Evolutionary conservation across 1,284 basidiomycete species (phyloP).

Genomic region (Microstroma glucosiphilum): DNA sequence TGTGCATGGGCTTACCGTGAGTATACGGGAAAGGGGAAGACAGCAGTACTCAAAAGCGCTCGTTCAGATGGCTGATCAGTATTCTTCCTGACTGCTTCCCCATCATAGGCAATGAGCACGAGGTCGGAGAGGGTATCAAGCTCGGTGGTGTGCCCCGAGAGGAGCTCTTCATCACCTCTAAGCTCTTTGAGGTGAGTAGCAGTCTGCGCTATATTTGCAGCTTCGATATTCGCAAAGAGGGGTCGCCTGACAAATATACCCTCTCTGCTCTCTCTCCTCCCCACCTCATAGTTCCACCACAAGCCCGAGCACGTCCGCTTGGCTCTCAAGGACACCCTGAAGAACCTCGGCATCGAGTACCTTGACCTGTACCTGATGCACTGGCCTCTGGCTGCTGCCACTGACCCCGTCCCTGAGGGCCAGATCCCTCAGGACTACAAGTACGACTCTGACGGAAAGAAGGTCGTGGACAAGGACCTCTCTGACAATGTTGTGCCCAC

Average conservation of each 20-base stretch:
- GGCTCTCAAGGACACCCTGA: slow-evolving; percentile 65
- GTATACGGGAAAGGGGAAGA: slow-evolving; percentile 25
- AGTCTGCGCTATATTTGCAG: slow-evolving; percentile 23
- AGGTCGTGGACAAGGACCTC: slow-evolving; percentile 64
- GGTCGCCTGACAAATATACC: background rate
- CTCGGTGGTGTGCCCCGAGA: slow-evolving; percentile 66
- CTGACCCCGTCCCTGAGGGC: slow-evolving; percentile 30
- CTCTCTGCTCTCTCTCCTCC: background rate
- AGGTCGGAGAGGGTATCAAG: slow-evolving; percentile 73
- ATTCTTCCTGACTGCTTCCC: slow-evolving; percentile 8
- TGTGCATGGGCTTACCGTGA: slow-evolving; percentile 19
- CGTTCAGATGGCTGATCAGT: background rate
- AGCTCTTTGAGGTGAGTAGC: slow-evolving; percentile 60
- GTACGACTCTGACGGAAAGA: slow-evolving; percentile 58
- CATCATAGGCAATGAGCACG: slow-evolving; percentile 65
- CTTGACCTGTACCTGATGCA: slow-evolving; percentile 76
- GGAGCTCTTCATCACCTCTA: slow-evolving; percentile 77
- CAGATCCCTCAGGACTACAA: slow-evolving; percentile 39
- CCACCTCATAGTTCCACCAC: slow-evolving; percentile 11
- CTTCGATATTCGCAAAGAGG: slow-evolving; percentile 56
- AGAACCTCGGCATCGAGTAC: slow-evolving; percentile 65
- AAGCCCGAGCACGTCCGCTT: slow-evolving; percentile 60
- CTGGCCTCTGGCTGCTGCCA: slow-evolving; percentile 54
- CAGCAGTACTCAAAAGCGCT: background rate
- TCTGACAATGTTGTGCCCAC: slow-evolving; percentile 37